phyloP scores from a whole-genome alignment of 768 basidiomycete genomes.

The Goffeauzyma gilvescens region DNA sequence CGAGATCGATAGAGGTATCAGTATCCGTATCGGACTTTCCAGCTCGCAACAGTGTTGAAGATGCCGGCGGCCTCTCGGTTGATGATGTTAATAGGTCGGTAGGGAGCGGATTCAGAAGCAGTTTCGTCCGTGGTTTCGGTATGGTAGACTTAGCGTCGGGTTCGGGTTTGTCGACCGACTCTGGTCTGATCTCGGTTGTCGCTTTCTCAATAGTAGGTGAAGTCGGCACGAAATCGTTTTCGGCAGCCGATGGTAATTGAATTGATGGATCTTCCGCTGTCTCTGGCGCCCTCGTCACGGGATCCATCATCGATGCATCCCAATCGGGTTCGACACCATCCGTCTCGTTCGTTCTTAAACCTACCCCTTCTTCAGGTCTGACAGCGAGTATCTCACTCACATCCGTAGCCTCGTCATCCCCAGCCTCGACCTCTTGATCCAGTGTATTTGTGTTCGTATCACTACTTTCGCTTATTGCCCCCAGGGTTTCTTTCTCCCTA shows the following conservation, averaged over 20 bases:
- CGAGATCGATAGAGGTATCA: not conserved
- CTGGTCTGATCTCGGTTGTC: not conserved
- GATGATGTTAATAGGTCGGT: not conserved
- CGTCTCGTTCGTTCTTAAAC: not conserved
- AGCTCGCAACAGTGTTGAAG: not conserved
- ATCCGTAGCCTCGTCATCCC: not conserved
- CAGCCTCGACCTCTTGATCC: not conserved
- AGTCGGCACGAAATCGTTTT: conserved; percentile 1
- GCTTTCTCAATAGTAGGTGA: not conserved
- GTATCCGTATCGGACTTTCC: not conserved
- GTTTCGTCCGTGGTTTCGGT: not conserved
- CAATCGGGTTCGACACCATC: not conserved
- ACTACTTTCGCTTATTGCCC: conserved; percentile 4
- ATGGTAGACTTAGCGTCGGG: not conserved
- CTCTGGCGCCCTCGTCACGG: conserved; percentile 20
- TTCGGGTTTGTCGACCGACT: not conserved
- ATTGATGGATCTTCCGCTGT: conserved; percentile 13
- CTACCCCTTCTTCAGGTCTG: not conserved
- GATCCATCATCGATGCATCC: conserved; percentile 17
- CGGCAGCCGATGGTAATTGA: conserved; percentile 4
- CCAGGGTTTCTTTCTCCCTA: no score
- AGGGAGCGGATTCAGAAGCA: conserved; percentile 1
- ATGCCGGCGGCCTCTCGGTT: not conserved
- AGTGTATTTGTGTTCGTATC: not conserved
- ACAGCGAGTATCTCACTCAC: not conserved